Evolutionary conservation across 1,284 basidiomycete species (phyloP).

Genomic region (Athelia psychrophila): DNA sequence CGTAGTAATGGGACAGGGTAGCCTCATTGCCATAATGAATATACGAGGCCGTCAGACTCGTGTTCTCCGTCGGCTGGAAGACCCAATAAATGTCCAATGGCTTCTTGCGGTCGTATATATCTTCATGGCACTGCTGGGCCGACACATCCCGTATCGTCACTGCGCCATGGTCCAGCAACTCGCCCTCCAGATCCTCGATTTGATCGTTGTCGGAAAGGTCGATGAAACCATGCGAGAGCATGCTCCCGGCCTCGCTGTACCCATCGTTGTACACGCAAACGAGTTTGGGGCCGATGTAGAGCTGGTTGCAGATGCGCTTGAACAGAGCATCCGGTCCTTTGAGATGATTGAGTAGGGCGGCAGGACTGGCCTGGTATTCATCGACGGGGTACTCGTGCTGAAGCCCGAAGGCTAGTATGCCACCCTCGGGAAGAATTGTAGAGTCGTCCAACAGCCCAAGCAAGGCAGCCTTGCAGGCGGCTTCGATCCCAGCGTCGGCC

Average conservation of each 20-base stretch:
- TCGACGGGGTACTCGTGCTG: conserved; percentile 25
- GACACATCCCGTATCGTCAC: background rate
- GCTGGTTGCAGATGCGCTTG: conserved; percentile 2
- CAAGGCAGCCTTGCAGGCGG: conserved; percentile 12
- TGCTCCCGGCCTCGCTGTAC: background rate
- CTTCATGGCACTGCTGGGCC: background rate
- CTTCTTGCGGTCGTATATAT: background rate
- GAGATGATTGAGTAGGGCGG: background rate
- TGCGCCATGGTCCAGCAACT: background rate
- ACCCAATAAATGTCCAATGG: background rate
- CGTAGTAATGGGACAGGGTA: background rate
- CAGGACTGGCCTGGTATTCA: background rate
- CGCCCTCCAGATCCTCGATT: background rate
- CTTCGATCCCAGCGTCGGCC: conserved; percentile 4
- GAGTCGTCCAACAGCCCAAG: conserved; percentile 18
- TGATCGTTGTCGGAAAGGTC: background rate
- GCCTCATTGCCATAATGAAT: background rate
- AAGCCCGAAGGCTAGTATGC: conserved; percentile 30
- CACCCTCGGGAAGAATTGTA: conserved; percentile 25
- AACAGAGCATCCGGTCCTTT: conserved; percentile 7
- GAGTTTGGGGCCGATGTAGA: background rate
- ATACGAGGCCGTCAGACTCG: background rate
- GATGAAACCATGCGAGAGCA: background rate
- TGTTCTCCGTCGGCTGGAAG: background rate
- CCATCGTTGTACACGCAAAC: background rate